phyloP scores from a whole-genome alignment of 345 rosid species.

The Salix caprea region DNA sequence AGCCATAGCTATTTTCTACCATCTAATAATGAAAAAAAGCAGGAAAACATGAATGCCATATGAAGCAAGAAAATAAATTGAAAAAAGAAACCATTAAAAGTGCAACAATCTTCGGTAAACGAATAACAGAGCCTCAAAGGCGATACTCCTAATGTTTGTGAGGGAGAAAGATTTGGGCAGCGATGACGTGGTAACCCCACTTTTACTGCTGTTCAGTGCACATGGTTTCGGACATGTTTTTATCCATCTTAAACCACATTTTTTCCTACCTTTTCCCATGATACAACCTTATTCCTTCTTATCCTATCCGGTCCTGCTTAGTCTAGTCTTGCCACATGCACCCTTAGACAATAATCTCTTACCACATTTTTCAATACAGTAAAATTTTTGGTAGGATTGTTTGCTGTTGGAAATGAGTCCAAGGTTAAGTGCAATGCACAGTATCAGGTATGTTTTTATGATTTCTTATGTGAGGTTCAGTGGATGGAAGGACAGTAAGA shows the following conservation, averaged over 20 bases:
- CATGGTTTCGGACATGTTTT: background rate
- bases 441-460: background rate
- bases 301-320: background rate
- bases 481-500: background rate
- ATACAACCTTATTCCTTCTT: background rate
- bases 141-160: background rate
- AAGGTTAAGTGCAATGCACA: background rate
- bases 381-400: background rate
- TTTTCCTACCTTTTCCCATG: background rate
- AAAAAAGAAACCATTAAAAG: background rate
- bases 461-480: background rate
- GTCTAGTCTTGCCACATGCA: background rate
- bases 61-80: background rate
- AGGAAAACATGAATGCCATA: constrained; percentile 3
- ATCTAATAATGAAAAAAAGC: constrained; percentile 32
- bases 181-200: background rate
- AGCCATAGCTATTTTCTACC: constrained; percentile 59
- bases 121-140: background rate
- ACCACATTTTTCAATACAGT: background rate
- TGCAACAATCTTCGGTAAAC: background rate
- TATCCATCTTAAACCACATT: background rate
- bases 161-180: background rate
- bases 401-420: background rate
- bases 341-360: background rate
- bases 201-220: background rate